Conservation (phyloP, 768 basidiomycete species). For the Tubosaeta sp. region DNA sequence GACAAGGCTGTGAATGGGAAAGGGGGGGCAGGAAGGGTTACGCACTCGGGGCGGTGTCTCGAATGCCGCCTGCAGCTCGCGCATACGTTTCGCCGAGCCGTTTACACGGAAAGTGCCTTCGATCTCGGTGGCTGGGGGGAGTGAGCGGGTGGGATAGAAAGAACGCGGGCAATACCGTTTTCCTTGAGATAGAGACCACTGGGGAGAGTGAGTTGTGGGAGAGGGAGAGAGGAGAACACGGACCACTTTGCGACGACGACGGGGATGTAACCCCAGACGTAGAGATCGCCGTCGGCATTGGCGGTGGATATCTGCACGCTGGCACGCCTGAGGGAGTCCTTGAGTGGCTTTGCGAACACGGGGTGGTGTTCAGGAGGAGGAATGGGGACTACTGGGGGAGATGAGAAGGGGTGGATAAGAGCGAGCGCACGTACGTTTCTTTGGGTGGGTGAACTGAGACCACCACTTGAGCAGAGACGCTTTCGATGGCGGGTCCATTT, state of each 20-base stretch:
- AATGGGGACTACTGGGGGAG: background rate
- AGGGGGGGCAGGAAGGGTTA: background rate
- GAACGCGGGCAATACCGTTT: constrained; percentile 50
- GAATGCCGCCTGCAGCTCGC: constrained; percentile 87
- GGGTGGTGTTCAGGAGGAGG: constrained; percentile 27
- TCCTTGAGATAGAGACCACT: constrained; percentile 95
- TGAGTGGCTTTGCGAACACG: constrained; percentile 84
- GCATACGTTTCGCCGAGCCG: constrained; percentile 94
- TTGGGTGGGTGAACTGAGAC: constrained; percentile 66
- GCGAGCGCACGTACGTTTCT: constrained; percentile 41
- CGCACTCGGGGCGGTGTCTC: constrained; percentile 82
- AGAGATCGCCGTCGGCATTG: constrained; percentile 74
- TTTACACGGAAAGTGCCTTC: constrained; percentile 93
- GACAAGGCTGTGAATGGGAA: constrained; percentile 6
- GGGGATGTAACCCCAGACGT: constrained; percentile 92
- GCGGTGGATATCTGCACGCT: constrained; percentile 93
- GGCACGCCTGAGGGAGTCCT: constrained; percentile 80
- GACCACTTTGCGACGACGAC: constrained; percentile 98
- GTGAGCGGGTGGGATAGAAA: background rate
- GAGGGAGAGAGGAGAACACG: constrained; percentile 21
- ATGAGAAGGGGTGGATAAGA: background rate
- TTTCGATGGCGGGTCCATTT: constrained; percentile 39
- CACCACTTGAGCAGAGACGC: constrained; percentile 78
- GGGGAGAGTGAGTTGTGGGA: constrained; percentile 6
- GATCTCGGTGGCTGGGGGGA: constrained; percentile 71